Base-by-base conservation (phyloP, 2,329 filamentous ascomycete genomes). In the Claviceps arundinis region DNA sequence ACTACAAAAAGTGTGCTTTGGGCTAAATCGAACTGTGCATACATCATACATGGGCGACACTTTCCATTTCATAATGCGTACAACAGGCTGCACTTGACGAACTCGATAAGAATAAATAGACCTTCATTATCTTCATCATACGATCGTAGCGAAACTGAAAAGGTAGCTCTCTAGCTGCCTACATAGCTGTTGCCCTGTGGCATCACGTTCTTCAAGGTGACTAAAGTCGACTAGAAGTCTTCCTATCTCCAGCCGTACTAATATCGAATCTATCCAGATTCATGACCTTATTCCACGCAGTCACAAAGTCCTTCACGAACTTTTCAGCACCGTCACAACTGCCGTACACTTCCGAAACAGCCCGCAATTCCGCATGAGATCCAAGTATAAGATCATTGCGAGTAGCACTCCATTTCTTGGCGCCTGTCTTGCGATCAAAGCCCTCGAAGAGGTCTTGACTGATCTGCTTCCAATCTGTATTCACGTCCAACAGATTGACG, bases 261-360 rank as follows among this genome's bases (percentile, higher is more conserved):
- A 80, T 54, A 57, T 88, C 85, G 61, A 81, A 89, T 13, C 85
- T 77, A 64, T 89, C 85, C 52, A 84, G 63, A 62, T 85, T 83
- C 78, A 84, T 84, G 11, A 89, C 78, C 80, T 89, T 89, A 60
- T 73, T 71, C 85, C 85, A 89, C 2, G 80, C 82, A 7, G 73
- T 69, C 16, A 87, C 74, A 61, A 89, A 89, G 70, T 89, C 85
- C 66, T 76, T 78, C 44, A 80, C 77, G 54, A 89, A 85, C 72
- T 82, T 84, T 53, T 78, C 73, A 53, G 75, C 64, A 9, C 71
- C 74, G 59, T 84, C 84, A 0, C 71, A 61, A 57, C 73, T 74
- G 40, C 71, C 85, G 60, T 89, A 89, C 0, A 87, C 76, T 71
- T 89, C 85, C 4, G 84, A 69, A 37, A 87, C 65, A 37, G 85